Conservation (phyloP, 139 green algal species). For the Tetradesmus lagerheimii region DNA sequence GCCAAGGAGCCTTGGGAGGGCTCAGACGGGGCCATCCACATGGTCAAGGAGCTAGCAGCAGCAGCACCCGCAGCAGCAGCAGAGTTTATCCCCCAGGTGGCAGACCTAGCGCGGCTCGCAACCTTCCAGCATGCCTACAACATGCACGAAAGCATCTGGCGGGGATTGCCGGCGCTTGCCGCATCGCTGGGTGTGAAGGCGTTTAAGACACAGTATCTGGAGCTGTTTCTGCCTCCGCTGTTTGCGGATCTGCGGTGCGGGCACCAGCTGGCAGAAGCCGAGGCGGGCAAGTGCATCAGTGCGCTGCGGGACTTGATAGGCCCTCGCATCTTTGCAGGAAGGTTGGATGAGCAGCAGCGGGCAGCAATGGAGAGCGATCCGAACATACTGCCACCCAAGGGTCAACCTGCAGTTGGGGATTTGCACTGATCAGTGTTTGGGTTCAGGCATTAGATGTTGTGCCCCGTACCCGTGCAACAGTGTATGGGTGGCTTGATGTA, state of each 20-base stretch:
- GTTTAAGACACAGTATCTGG: constrained; percentile 60
- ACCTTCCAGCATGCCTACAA: constrained; percentile 76
- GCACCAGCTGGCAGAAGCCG: constrained; percentile 75
- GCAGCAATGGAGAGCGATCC: constrained; percentile 47
- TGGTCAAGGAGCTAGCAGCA: constrained; percentile 74
- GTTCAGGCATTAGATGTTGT: too few species aligned
- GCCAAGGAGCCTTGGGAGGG: constrained; percentile 92
- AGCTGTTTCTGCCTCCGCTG: constrained; percentile 78
- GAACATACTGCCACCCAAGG: constrained; percentile 55
- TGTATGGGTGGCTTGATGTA: too few species aligned
- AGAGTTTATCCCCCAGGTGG: constrained; percentile 74
- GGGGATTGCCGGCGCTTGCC: constrained; percentile 77
- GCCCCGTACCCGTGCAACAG: too few species aligned
- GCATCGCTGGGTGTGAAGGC: constrained; percentile 72
- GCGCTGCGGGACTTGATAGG: constrained; percentile 80
- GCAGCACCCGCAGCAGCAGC: neutral
- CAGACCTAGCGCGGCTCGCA: constrained; percentile 68
- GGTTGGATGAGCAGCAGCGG: constrained; percentile 68
- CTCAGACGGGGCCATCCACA: constrained; percentile 87
- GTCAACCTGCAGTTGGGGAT: neutral
- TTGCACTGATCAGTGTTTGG: neutral
- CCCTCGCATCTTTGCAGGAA: constrained; percentile 62
- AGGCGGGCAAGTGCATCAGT: constrained; percentile 68
- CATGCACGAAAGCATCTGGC: constrained; percentile 89
- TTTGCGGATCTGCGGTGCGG: constrained; percentile 79